Evolutionary conservation across 495 filamentous ascomycete genomes (phyloP).

Genomic region (Stereocaulon alpinum): DNA sequence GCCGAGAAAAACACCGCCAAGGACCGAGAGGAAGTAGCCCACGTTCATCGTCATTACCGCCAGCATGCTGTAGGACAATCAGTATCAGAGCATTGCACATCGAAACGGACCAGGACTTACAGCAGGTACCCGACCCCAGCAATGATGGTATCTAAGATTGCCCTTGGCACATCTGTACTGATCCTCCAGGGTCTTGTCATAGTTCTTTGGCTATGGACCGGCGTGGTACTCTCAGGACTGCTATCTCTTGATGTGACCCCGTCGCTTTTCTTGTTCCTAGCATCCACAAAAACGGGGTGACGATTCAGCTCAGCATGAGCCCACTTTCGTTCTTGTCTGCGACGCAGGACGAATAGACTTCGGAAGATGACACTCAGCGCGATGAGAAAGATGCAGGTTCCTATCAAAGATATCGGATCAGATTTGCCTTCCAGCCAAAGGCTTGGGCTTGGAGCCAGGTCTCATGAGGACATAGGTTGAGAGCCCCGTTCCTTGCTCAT

Average conservation of each 20-base stretch:
- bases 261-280: constrained; percentile 32
- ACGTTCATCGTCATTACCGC: constrained; percentile 95
- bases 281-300: constrained; percentile 62
- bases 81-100: constrained; percentile 9
- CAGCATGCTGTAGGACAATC: constrained; percentile 59
- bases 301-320: constrained; percentile 55
- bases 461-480: no score
- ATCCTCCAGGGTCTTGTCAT: constrained; percentile 57
- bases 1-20: constrained; percentile 76
- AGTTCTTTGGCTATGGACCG: neutral
- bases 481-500: no score
- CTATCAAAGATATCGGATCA: no score
- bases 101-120: constrained; percentile 42
- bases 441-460: no score
- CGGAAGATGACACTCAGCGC: constrained; percentile 59
- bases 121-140: constrained; percentile 76
- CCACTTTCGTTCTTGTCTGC: constrained; percentile 44
- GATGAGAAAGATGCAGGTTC: constrained; percentile 79
- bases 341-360: constrained; percentile 55
- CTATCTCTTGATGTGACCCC: constrained; percentile 38
- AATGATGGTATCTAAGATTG: constrained; percentile 54
- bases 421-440: no score
- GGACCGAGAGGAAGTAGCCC: constrained; percentile 81
- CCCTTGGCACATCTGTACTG: constrained; percentile 66
- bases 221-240: constrained; percentile 19